Evolutionary conservation across 257 asterid genomes (phyloP).

Genomic region (Rauvolfia tetraphylla): DNA sequence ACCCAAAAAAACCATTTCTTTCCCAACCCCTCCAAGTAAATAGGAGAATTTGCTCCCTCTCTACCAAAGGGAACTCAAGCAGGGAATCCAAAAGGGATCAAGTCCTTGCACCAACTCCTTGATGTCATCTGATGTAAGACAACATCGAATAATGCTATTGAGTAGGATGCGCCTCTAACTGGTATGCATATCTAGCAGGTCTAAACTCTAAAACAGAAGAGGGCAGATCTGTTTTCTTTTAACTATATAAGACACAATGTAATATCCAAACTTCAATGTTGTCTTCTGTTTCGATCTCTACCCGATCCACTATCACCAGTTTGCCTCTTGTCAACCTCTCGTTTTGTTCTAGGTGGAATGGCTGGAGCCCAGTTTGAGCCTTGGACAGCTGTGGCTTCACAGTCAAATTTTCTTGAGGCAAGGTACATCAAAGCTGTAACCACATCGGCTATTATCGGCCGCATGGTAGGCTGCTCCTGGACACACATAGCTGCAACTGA

Average conservation of each 20-base stretch:
- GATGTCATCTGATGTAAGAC: background rate
- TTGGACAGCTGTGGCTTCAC: slow-evolving; percentile 37
- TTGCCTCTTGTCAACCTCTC: slow-evolving; percentile 37
- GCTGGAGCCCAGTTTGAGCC: slow-evolving; percentile 40
- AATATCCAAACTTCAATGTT: slow-evolving; percentile 16
- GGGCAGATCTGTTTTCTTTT: background rate
- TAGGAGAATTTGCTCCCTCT: background rate
- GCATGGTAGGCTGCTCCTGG: slow-evolving; percentile 73
- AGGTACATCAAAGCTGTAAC: slow-evolving; percentile 85
- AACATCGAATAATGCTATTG: background rate
- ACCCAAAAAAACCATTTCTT: background rate
- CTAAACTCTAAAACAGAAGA: background rate
- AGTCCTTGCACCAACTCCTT: background rate
- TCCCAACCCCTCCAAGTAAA: background rate
- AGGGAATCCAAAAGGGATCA: background rate
- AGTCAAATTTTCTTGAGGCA: slow-evolving; percentile 58
- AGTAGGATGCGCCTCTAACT: too few relatives aligned
- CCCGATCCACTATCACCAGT: slow-evolving; percentile 26
- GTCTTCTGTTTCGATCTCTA: slow-evolving; percentile 29
- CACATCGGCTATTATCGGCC: slow-evolving; percentile 80
- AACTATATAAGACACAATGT: background rate
- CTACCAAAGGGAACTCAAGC: background rate
- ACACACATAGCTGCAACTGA: slow-evolving; percentile 91
- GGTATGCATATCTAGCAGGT: background rate
- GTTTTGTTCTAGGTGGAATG: slow-evolving; percentile 54